Evolutionary conservation across 768 basidiomycete species (phyloP).

Genomic region (Lactarius hatsudake): DNA sequence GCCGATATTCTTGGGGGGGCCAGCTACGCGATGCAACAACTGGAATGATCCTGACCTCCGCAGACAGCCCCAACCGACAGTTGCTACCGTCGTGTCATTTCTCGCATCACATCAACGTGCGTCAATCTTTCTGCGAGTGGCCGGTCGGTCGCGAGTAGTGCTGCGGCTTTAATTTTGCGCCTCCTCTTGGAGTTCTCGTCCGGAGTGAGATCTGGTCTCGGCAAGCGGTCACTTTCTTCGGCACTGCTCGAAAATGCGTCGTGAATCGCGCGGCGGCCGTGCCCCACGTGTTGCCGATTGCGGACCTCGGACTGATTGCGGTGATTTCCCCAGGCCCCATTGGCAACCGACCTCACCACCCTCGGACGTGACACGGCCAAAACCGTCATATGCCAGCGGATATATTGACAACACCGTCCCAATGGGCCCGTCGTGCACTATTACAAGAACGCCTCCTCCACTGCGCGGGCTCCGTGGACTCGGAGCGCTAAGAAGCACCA

Average conservation of each 20-base stretch:
- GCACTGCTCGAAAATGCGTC: neutral
- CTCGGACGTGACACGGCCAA: neutral
- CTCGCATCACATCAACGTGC: neutral
- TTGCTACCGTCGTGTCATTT: neutral
- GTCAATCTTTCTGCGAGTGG: neutral
- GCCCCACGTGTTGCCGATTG: neutral
- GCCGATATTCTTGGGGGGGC: neutral
- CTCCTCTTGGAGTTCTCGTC: neutral
- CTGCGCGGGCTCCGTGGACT: slow-evolving; percentile 1
- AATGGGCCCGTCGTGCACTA: neutral
- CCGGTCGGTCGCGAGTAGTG: neutral
- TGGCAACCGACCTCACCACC: neutral
- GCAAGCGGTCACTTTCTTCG: neutral
- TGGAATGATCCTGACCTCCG: neutral
- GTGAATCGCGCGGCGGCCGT: neutral
- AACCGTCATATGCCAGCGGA: neutral
- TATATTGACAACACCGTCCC: neutral
- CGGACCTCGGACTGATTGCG: neutral
- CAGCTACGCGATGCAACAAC: neutral
- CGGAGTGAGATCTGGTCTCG: neutral
- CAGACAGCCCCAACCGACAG: neutral
- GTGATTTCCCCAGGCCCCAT: neutral
- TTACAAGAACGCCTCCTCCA: neutral
- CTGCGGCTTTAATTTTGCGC: neutral
- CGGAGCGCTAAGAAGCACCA: neutral